phyloP scores from a whole-genome alignment of 1,284 basidiomycete species.

The Trametes polyzona region DNA sequence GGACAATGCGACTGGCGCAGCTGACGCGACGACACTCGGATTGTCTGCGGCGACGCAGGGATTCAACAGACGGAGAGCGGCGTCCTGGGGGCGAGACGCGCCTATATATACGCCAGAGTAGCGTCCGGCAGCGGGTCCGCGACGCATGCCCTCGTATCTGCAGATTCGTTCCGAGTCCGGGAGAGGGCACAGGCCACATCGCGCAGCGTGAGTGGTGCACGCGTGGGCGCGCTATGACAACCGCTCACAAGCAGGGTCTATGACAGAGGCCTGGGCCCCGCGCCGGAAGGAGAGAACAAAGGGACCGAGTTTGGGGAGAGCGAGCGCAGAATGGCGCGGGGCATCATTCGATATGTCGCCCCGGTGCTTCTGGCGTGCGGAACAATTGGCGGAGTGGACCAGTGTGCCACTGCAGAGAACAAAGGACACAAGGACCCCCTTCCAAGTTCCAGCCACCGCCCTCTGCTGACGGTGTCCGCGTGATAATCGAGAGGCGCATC shows the following conservation, averaged over 20 bases:
- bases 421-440: slow-evolving; percentile 6
- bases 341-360: slow-evolving; percentile 13
- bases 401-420: slow-evolving; percentile 15
- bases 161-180: slow-evolving; percentile 21
- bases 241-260: slow-evolving; percentile 14
- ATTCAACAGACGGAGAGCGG: slow-evolving; percentile 12
- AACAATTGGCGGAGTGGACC: slow-evolving; percentile 21
- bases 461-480: slow-evolving; percentile 8
- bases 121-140: slow-evolving; percentile 17
- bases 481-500: slow-evolving; percentile 16
- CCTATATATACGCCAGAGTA: slow-evolving; percentile 21
- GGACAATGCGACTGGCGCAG: slow-evolving; percentile 5
- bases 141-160: slow-evolving; percentile 17
- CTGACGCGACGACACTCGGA: neutral
- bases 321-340: slow-evolving; percentile 10
- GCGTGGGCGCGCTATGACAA: slow-evolving; percentile 27
- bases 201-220: slow-evolving; percentile 16
- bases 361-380: slow-evolving; percentile 18
- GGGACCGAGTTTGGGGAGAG: slow-evolving; percentile 16
- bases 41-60: slow-evolving; percentile 14
- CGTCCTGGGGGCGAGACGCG: neutral
- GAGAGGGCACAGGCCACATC: slow-evolving; percentile 18
- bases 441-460: slow-evolving; percentile 3
- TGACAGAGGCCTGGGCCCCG: slow-evolving; percentile 14
- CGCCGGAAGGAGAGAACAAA: slow-evolving; percentile 21